phyloP scores from a whole-genome alignment of 1,284 basidiomycete genomes.

The Austroboletus olivaceoglutinosus region DNA sequence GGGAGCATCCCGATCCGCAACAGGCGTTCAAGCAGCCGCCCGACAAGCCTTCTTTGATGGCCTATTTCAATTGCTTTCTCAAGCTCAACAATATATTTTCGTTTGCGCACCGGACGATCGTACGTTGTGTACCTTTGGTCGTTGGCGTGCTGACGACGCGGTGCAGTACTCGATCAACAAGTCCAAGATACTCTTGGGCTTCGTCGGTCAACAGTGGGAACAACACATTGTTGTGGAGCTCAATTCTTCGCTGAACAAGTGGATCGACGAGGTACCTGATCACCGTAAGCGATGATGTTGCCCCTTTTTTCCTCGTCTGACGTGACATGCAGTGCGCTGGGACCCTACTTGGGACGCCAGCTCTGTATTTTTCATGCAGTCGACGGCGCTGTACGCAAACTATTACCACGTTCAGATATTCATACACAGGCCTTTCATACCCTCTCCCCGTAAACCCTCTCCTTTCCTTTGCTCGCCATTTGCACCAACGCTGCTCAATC shows the following conservation, averaged over 20 bases:
- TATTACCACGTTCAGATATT: slow-evolving; percentile 78
- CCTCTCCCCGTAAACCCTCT: slow-evolving; percentile 58
- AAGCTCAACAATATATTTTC: slow-evolving; percentile 68
- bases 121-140: slow-evolving; percentile 31
- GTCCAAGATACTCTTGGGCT: slow-evolving; percentile 55
- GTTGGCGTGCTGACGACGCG: neutral
- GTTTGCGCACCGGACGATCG: slow-evolving; percentile 63
- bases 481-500: slow-evolving; percentile 84
- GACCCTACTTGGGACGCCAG: slow-evolving; percentile 63
- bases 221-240: slow-evolving; percentile 72
- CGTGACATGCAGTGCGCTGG: slow-evolving; percentile 57
- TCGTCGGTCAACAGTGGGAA: slow-evolving; percentile 62
- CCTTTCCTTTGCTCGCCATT: slow-evolving; percentile 75
- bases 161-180: slow-evolving; percentile 72
- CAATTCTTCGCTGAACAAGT: slow-evolving; percentile 74
- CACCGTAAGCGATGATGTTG: slow-evolving; percentile 45
- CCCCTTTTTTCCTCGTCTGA: neutral
- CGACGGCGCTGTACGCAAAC: slow-evolving; percentile 59
- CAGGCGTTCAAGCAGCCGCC: slow-evolving; percentile 56
- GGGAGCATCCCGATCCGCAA: slow-evolving; percentile 57
- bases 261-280: slow-evolving; percentile 72
- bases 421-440: slow-evolving; percentile 81
- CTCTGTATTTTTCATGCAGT: slow-evolving; percentile 63
- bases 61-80: slow-evolving; percentile 56
- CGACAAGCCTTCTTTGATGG: slow-evolving; percentile 50